A percentile compares a stretch with the other conserved stretches of the same genome.
phyloP scores from a whole-genome alignment of 305 asterid genomes.

The Caryopteris hybrid region DNA sequence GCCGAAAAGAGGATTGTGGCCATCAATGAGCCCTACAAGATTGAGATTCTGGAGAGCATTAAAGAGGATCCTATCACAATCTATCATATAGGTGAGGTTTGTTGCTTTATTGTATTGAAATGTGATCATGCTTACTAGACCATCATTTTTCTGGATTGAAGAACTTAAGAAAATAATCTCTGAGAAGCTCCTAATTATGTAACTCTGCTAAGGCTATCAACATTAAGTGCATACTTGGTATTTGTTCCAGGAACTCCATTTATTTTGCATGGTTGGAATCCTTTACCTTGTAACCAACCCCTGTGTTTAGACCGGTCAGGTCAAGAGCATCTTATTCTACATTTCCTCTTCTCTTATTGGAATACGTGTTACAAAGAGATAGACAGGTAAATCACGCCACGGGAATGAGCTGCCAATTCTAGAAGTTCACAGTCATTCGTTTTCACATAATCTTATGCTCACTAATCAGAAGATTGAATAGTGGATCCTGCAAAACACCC shows the following conservation, averaged over 20 bases:
- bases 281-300: background rate
- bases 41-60: conserved; percentile 80
- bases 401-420: no score
- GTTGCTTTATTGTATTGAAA: background rate
- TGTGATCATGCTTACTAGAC: background rate
- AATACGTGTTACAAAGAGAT: no score
- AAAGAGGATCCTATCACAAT: conserved; percentile 87
- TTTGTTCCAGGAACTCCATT: no score
- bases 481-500: no score
- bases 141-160: background rate
- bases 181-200: background rate
- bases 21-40: conserved; percentile 84
- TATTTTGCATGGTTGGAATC: no score
- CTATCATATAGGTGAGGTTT: conserved; percentile 72
- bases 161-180: background rate
- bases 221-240: background rate
- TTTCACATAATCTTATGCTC: no score
- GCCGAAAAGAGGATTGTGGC: conserved; percentile 73
- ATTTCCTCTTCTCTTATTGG: no score
- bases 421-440: no score
- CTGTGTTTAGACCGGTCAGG: background rate
- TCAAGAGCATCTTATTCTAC: no score
- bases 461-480: no score
- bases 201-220: background rate
- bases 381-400: no score